Evolutionary conservation across 257 asterid species (phyloP).

Genomic region (Solanum habrochaites): DNA sequence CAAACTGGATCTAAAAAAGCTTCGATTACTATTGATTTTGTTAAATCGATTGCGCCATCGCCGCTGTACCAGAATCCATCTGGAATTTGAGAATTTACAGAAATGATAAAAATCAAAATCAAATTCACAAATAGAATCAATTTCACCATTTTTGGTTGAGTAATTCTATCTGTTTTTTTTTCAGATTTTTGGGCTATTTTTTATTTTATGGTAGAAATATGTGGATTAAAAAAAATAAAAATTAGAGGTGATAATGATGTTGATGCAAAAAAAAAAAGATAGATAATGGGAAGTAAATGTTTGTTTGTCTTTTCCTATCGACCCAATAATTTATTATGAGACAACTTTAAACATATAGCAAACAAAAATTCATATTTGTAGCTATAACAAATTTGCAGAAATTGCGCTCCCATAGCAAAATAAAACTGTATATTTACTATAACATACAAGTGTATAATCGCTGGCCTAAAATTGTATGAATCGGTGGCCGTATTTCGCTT

Average conservation of each 20-base stretch:
- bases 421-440: too few species aligned
- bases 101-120: neutral
- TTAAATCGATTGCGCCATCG: neutral
- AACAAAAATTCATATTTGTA: too few species aligned
- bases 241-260: neutral
- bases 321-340: too few species aligned
- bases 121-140: neutral
- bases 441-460: too few species aligned
- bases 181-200: neutral
- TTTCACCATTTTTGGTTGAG: neutral
- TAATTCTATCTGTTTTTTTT: neutral
- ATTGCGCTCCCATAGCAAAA: too few species aligned
- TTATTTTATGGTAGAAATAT: neutral
- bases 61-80: slow-evolving; percentile 64
- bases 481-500: too few species aligned
- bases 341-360: too few species aligned
- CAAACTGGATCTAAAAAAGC: slow-evolving; percentile 90
- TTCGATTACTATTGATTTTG: slow-evolving; percentile 40
- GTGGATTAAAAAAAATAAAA: neutral
- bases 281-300: neutral
- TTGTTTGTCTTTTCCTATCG: too few species aligned
- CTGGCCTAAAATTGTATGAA: too few species aligned
- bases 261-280: neutral
- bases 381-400: too few species aligned
- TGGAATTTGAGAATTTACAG: slow-evolving; percentile 16